These are phyloP conservation scores for Jaltomata sinuosa DNA, from an alignment of 257 asterid species.

Conservation along the genomic window DNA sequence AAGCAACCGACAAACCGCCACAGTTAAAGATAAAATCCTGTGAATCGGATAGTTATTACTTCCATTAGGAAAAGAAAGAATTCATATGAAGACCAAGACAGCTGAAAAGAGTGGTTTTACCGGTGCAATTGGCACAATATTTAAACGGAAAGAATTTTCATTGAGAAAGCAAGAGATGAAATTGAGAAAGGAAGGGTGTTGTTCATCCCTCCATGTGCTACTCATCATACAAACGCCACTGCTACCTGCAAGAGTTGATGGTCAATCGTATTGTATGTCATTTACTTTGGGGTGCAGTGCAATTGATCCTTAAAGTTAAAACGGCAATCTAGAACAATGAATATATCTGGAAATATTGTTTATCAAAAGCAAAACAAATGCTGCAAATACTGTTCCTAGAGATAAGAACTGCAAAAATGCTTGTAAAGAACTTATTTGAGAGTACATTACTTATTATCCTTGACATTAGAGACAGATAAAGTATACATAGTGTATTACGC, in stretches of 20 bases:
- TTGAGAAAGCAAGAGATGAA: constrained; percentile 72
- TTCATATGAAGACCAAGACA: background rate
- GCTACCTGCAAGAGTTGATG: constrained; percentile 33
- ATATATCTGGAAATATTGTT: background rate
- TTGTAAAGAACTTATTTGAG: background rate
- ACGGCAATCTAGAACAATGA: background rate
- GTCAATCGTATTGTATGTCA: background rate
- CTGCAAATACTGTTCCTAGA: background rate
- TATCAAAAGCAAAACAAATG: background rate
- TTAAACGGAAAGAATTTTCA: constrained; percentile 60
- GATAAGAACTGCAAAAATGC: background rate
- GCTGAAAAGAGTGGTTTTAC: constrained; percentile 28
- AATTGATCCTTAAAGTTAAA: background rate
- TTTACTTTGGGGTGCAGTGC: background rate
- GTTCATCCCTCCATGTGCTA: constrained; percentile 67
- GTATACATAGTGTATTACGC: background rate
- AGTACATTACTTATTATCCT: background rate
- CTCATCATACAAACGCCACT: constrained; percentile 87
- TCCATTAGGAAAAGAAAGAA: constrained; percentile 6
- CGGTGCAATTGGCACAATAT: constrained; percentile 68
- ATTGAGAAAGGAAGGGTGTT: constrained; percentile 74
- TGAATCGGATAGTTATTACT: background rate
- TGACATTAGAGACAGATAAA: background rate
- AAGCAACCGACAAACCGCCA: constrained; percentile 84
- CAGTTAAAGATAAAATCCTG: constrained; percentile 96